Evolutionary conservation across 768 basidiomycete species (phyloP).

Genomic region (Tulasnella sp.): DNA sequence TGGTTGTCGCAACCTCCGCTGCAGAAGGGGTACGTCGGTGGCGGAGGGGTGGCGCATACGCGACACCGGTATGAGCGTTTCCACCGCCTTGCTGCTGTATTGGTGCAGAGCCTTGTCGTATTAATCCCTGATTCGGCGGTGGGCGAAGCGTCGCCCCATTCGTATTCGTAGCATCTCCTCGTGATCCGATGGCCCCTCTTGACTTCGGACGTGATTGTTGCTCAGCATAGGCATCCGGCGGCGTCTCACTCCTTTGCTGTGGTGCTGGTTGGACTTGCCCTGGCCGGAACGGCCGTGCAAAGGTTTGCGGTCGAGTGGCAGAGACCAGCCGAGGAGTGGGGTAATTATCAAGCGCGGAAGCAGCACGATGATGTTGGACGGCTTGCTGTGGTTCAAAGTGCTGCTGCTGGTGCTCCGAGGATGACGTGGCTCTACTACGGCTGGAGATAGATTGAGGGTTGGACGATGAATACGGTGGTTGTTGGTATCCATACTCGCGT

Average conservation of each 20-base stretch:
- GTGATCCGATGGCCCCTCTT: background rate
- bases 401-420: background rate
- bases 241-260: background rate
- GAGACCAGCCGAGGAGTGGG: background rate
- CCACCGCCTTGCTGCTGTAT: background rate
- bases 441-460: background rate
- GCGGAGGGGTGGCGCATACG: background rate
- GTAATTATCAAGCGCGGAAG: constrained; percentile 2
- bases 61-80: background rate
- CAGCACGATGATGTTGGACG: background rate
- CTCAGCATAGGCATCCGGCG: background rate
- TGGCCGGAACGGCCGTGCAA: background rate
- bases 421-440: constrained; percentile 7
- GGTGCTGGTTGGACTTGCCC: background rate
- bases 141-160: background rate
- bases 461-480: background rate
- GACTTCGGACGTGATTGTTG: background rate
- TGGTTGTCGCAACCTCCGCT: background rate
- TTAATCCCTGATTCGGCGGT: background rate
- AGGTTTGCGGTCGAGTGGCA: background rate
- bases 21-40: constrained; percentile 6
- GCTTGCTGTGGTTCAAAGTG: background rate
- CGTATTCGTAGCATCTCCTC: background rate
- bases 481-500: background rate
- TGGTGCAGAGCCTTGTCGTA: constrained; percentile 6